Conservation (phyloP, 139 green algal genomes). For the Tetradesmus lagerheimii region DNA sequence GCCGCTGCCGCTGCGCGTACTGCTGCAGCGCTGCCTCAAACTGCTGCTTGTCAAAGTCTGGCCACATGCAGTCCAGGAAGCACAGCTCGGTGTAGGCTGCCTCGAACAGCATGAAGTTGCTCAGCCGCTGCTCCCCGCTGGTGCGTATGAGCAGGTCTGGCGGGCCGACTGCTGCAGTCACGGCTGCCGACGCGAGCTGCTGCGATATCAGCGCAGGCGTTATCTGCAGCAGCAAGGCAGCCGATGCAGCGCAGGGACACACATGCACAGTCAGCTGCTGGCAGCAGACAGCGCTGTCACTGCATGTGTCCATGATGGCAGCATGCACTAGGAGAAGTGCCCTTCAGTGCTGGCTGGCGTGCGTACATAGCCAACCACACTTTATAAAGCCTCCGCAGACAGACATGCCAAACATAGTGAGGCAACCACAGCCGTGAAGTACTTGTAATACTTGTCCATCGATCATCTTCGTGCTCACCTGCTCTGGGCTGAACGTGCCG, state of each 20-base stretch:
- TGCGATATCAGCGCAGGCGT: constrained; percentile 49
- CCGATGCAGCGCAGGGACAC: too few species aligned
- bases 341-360: background rate
- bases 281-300: too few species aligned
- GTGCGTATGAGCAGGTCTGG: constrained; percentile 88
- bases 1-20: constrained; percentile 62
- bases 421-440: background rate
- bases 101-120: constrained; percentile 91
- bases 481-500: constrained; percentile 60
- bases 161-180: constrained; percentile 38
- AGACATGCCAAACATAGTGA: background rate
- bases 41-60: constrained; percentile 74
- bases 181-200: constrained; percentile 44
- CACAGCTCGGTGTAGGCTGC: constrained; percentile 84
- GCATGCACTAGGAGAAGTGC: background rate
- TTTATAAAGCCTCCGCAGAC: too few species aligned
- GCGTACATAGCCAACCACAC: too few species aligned
- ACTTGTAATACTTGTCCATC: background rate
- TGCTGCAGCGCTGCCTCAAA: constrained; percentile 57
- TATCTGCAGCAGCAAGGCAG: constrained; percentile 42
- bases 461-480: too few species aligned
- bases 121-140: constrained; percentile 82
- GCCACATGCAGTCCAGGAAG: constrained; percentile 77
- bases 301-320: background rate
- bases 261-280: background rate